These are phyloP conservation scores for Oxyria digyna DNA, from an alignment of 148 eudicot genomes.

Conservation along the genomic window DNA sequence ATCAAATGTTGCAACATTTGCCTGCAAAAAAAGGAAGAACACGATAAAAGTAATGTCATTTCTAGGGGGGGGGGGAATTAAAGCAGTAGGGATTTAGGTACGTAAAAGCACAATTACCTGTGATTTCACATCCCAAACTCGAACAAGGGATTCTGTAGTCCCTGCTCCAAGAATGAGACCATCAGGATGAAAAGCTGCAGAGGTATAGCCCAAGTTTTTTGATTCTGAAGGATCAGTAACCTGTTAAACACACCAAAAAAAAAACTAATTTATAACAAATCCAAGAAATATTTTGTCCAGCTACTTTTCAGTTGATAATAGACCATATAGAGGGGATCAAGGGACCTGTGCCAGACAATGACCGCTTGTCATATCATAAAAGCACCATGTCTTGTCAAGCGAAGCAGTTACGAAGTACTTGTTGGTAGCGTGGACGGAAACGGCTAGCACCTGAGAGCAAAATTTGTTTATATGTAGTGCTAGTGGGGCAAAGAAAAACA, in stretches of 20 bases:
- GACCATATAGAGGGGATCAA: not conserved
- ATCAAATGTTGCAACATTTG: slow-evolving; percentile 82
- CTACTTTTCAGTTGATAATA: not conserved
- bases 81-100: not conserved
- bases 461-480: not conserved
- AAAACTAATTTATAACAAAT: not conserved
- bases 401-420: slow-evolving; percentile 85
- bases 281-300: not conserved
- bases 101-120: slow-evolving; percentile 45
- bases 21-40: slow-evolving; percentile 25
- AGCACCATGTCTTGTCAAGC: slow-evolving; percentile 92
- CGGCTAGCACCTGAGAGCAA: slow-evolving; percentile 72
- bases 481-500: not conserved
- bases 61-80: not conserved
- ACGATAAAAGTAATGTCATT: not conserved
- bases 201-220: slow-evolving; percentile 57
- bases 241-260: slow-evolving; percentile 23
- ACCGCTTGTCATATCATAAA: slow-evolving; percentile 73
- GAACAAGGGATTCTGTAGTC: slow-evolving; percentile 65
- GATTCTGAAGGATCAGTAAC: slow-evolving; percentile 62
- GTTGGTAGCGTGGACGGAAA: slow-evolving; percentile 81
- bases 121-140: slow-evolving; percentile 96
- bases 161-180: slow-evolving; percentile 98
- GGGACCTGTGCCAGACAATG: slow-evolving; percentile 81
- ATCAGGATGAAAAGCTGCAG: slow-evolving; percentile 97